Evolutionary conservation across 2,329 filamentous ascomycete species (phyloP), one percentile per base, ranked within the genome.

Genomic region (Monosporascus sp.): DNA sequence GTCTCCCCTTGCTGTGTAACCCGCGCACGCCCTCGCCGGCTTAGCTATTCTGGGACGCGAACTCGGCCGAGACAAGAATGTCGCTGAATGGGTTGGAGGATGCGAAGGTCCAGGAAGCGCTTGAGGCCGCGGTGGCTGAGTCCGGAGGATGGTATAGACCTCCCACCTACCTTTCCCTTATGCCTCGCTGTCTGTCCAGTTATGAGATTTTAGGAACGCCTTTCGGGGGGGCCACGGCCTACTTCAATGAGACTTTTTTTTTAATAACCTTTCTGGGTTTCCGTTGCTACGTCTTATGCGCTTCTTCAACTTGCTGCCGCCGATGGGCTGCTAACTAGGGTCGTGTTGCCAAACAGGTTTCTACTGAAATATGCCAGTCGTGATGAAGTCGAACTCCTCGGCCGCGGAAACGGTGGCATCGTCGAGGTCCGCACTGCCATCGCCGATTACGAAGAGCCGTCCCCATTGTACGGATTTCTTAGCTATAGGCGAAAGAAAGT

Each of bases 51-150:
- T 35, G 31, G 11, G 31, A 5, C 31, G 31, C 11, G 11, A 31
- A 35, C 31, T 35, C 1, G 31, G 31, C 5, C 31, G 31, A 14
- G 31, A 22, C 48, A 58, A 67, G 48, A 49, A 97, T 97, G 93
- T 97, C 93, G 78, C 80, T 97, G 73, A 96, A 96, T 85, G 94
- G 94, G 60, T 80, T 97, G 74, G 92, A 97, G 76, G 82, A 85
- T 75, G 77, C 81, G 63, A 82, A 84, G 68, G 82, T 99, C 74
- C 83, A 86, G 73, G 90, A 95, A 75, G 91, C 92, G 65, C 87
- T 96, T 74, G 88, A 92, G 68, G 78, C 83, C 64, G 89, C 90
- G 53, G 78, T 86, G 63, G 82, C 82, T 55, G 94, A 97, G 73
- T 84, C 90, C 54, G 92, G 91, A 76, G 92, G 91, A 87, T 99